Conservation (phyloP, 2,329 filamentous ascomycete genomes). For the Beauveria varroae region DNA sequence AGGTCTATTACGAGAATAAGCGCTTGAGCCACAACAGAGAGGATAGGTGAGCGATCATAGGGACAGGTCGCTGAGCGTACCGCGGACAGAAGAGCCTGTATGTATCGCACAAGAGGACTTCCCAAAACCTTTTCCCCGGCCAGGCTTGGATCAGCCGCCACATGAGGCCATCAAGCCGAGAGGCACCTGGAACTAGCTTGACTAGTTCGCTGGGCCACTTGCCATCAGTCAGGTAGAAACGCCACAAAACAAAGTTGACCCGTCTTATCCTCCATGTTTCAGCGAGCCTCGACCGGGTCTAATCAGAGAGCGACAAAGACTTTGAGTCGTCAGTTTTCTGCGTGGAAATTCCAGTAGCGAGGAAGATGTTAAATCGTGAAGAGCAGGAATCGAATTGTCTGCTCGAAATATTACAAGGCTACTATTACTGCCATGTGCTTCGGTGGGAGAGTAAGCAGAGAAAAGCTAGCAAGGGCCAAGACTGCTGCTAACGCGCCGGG, state of each 20-base stretch:
- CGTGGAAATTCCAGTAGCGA: no score
- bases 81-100: not conserved
- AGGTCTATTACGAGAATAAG: not conserved
- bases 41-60: not conserved
- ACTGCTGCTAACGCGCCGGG: not conserved
- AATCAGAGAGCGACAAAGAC: no score
- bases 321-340: no score
- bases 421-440: not conserved
- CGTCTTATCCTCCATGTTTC: not conserved
- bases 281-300: not conserved
- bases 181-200: not conserved
- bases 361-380: not conserved
- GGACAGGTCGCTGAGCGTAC: not conserved
- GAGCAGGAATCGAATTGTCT: not conserved
- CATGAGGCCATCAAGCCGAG: not conserved
- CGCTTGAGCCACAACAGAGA: not conserved
- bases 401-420: not conserved
- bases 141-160: not conserved
- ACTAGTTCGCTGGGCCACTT: not conserved
- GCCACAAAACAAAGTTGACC: conserved; percentile 1
- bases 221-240: not conserved
- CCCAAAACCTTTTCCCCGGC: not conserved
- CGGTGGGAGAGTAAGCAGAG: conserved; percentile 4
- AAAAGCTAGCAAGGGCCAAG: conserved; percentile 5
- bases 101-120: not conserved